Evolutionary conservation across 805 yeast genomes (phyloP).

Genomic region (Kazachstania kunashirensis): DNA sequence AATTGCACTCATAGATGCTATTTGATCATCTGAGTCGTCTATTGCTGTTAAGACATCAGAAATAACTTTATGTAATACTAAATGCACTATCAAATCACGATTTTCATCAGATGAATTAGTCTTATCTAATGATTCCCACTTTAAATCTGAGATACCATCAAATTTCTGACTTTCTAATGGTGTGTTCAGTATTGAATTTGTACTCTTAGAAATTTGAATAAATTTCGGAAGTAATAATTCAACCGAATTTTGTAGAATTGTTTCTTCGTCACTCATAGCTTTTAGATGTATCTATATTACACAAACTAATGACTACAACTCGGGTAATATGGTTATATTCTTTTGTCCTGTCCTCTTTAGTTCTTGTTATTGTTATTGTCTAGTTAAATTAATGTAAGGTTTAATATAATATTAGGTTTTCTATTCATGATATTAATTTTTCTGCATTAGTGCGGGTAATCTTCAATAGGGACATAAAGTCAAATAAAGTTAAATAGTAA

Average conservation of each 20-base stretch:
- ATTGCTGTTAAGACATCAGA: conserved; percentile 8
- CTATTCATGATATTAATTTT: too few relatives aligned
- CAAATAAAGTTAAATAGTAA: too few relatives aligned
- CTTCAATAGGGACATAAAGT: too few relatives aligned
- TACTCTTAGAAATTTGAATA: conserved; percentile 3
- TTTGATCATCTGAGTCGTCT: neutral
- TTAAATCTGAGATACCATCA: conserved; percentile 6
- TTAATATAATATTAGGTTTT: too few relatives aligned
- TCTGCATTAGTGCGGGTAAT: too few relatives aligned
- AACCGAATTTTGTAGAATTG: conserved; percentile 8
- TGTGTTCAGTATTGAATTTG: neutral
- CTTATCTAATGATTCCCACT: conserved; percentile 11
- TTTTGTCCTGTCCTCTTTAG: too few relatives aligned
- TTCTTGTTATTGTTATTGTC: too few relatives aligned
- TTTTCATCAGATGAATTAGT: conserved; percentile 1
- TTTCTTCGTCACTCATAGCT: conserved; percentile 5
- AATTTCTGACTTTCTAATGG: conserved; percentile 2
- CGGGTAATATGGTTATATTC: too few relatives aligned
- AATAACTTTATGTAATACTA: conserved; percentile 12
- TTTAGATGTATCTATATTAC: neutral
- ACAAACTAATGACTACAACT: too few relatives aligned
- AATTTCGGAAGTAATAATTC: conserved; percentile 9
- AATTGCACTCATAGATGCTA: neutral
- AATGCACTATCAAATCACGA: conserved; percentile 10
- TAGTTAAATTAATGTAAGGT: too few relatives aligned